Base-by-base conservation (phyloP, 306 rosid genomes). In the Acacia acuminata region DNA sequence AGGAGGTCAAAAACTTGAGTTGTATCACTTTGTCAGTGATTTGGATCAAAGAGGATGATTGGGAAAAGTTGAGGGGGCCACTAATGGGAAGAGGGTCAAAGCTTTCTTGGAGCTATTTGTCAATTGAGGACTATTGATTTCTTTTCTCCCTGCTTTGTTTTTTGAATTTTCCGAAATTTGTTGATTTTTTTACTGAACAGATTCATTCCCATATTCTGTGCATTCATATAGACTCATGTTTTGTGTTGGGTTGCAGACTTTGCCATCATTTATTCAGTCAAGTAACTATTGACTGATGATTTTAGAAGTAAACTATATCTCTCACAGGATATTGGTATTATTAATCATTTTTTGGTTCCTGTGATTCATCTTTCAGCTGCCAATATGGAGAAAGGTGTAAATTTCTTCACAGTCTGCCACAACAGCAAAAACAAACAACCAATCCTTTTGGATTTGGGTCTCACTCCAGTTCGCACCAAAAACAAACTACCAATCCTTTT, bases 371-470 rank as follows among this genome's bases (percentile, higher is more conserved):
- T 86, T 22, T 61, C 97, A 94, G 98, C 72, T 95, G 99, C 72
- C 85, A 75, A 38, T 93, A 70, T 64, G 99, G 99, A 11, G 94
- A 88, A n/a, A 71, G 90, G 77, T 95, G 99, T 83, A 90, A 51
- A 78, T 88, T 24, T 85, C 69, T 85, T 45, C 99, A 95, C 67
- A 90, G 8, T 25, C 75, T 20, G 53, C 94, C 85, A 73, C 97
- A 82, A 61, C 92, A 85, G 67, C 88, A 85, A 75, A 82, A 84
- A 56, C 86, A 79, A 30, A 84, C 66, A 78, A 2, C 87, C 43
- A 86, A 84, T 56, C 84, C 90, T 64, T 89, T 88, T 83, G 95
- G 94, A 69, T 87, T 81, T 63, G 94, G 92, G 74, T 48, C 86
- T 16, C 85, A 79, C 15, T 60, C 45, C 34, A 56, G 64, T 79